A percentile compares a stretch with the other conserved stretches of the same genome.
phyloP scores from a whole-genome alignment of 1,284 basidiomycete genomes.

The Cystobasidium sp. region DNA sequence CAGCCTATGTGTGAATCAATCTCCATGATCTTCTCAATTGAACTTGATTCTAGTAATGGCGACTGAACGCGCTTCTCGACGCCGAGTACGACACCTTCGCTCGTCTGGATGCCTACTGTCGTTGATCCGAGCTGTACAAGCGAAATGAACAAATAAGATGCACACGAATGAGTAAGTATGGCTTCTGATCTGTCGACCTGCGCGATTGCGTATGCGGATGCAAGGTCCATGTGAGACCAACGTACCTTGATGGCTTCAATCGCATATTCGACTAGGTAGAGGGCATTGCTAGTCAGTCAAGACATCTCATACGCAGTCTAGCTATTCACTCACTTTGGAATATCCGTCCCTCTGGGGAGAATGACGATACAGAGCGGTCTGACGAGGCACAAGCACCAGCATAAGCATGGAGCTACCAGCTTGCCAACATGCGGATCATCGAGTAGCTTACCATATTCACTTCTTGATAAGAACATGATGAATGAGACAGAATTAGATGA shows the following conservation, averaged over 20 bases:
- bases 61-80: conserved; percentile 99
- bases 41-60: conserved; percentile 88
- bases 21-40: conserved; percentile 99
- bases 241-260: conserved; percentile 95
- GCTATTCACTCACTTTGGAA: conserved; percentile 38
- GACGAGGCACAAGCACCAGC: not conserved
- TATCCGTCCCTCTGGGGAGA: conserved; percentile 44
- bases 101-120: conserved; percentile 75
- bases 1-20: conserved; percentile 95
- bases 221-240: not conserved
- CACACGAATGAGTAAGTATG: not conserved
- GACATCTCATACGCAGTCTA: not conserved
- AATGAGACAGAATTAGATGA: not conserved
- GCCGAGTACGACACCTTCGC: conserved; percentile 86
- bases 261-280: conserved; percentile 88
- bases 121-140: conserved; percentile 84
- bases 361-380: conserved; percentile 44
- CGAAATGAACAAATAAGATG: not conserved
- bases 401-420: not conserved
- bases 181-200: not conserved
- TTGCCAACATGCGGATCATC: not conserved
- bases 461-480: conserved; percentile 42
- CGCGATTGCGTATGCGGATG: conserved; percentile 28
- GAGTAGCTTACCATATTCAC: conserved; percentile 33
- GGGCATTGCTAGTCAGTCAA: not conserved